Percentiles rank a stretch among this genome's conserved stretches.
Evolutionary conservation across 345 rosid species (phyloP).

Genomic region (Brassica juncea): DNA sequence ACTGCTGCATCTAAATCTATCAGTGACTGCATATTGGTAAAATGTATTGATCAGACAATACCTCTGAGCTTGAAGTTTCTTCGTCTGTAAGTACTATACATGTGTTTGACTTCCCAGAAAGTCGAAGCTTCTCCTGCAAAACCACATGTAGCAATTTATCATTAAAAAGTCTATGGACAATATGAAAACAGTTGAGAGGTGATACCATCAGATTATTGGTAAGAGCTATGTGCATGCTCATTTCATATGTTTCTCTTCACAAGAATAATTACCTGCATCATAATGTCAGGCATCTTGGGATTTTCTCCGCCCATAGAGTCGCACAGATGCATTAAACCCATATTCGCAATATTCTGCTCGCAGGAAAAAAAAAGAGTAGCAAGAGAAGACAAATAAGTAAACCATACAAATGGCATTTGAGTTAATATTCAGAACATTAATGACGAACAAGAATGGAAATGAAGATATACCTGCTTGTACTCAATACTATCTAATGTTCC

Average conservation of each 20-base stretch:
- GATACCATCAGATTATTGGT: not conserved
- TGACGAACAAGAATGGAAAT: not conserved
- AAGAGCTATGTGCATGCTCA: not conserved
- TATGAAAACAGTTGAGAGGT: conserved; percentile 5
- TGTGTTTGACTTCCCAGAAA: conserved; percentile 51
- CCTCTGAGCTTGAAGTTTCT: conserved; percentile 53
- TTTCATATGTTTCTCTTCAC: conserved; percentile 5
- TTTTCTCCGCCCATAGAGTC: conserved; percentile 46
- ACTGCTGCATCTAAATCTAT: conserved; percentile 7
- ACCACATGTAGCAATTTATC: conserved; percentile 19
- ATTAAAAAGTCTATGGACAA: not conserved
- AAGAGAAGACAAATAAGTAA: conserved; percentile 11
- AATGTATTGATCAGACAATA: conserved; percentile 26
- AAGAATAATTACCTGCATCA: conserved; percentile 47
- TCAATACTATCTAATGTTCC: conserved; percentile 72
- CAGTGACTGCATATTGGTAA: not conserved
- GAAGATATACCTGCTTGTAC: conserved; percentile 76
- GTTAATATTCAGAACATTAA: conserved; percentile 10
- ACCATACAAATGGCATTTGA: not conserved
- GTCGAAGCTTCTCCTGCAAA: conserved; percentile 69
- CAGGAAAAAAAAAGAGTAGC: not conserved
- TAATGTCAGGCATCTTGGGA: conserved; percentile 40
- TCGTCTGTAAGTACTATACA: conserved; percentile 47
- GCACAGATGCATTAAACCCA: conserved; percentile 51
- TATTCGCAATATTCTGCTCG: conserved; percentile 49